phyloP scores from a whole-genome alignment of 2,329 filamentous ascomycete species.

The Blastomyces parvus region DNA sequence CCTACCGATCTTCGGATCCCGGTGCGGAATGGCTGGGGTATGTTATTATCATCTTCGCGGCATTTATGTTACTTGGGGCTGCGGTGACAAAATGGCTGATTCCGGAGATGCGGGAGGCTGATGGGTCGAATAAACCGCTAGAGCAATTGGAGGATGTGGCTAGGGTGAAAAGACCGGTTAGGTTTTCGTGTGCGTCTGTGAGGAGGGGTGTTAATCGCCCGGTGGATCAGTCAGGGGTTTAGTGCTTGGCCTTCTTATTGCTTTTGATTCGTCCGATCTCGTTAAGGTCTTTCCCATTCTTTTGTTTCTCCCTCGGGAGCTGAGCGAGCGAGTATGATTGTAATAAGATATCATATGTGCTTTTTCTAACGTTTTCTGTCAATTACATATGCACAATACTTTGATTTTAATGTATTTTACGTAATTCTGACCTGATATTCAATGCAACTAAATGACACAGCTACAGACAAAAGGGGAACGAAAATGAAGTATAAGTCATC shows the following conservation, averaged over 20 bases:
- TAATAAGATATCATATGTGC: background rate
- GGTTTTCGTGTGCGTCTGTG: background rate
- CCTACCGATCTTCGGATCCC: constrained; percentile 44
- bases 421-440: background rate
- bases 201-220: background rate
- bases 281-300: background rate
- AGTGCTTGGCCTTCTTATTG: background rate
- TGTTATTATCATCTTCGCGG: constrained; percentile 66
- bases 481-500: background rate
- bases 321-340: background rate
- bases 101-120: constrained; percentile 59
- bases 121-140: constrained; percentile 45
- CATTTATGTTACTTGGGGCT: constrained; percentile 65
- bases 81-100: constrained; percentile 61
- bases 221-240: background rate
- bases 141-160: constrained; percentile 50
- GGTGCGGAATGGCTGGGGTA: constrained; percentile 51
- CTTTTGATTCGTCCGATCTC: background rate
- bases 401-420: background rate
- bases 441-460: background rate
- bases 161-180: background rate
- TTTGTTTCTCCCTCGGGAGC: background rate
- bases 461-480: background rate
- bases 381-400: background rate
- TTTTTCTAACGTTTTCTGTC: background rate